These are phyloP conservation scores for Pugionium dolabratum DNA, from an alignment of 345 rosid species.

Conservation along the genomic window DNA sequence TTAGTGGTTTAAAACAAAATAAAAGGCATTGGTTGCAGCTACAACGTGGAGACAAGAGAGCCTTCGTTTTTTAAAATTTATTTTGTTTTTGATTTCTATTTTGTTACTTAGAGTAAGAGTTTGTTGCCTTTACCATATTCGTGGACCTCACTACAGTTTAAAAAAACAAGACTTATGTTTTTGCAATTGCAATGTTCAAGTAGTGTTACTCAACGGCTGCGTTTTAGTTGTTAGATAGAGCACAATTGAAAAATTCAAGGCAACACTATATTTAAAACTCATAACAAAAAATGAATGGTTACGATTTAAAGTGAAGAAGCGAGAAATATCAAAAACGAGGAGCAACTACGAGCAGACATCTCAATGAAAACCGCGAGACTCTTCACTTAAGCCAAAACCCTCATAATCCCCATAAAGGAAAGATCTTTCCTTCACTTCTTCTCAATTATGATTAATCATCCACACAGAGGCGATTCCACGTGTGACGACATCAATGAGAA, in stretches of 20 bases:
- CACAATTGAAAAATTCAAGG: neutral
- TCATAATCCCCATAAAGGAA: too few species aligned
- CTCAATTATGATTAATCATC: too few species aligned
- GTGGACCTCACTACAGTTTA: constrained; percentile 29
- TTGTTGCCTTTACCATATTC: constrained; percentile 32
- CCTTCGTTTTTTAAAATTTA: constrained; percentile 15
- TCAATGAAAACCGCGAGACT: too few species aligned
- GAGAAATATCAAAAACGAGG: too few species aligned
- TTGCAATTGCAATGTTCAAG: constrained; percentile 18
- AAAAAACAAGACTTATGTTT: neutral
- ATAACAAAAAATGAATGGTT: neutral
- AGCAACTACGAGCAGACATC: too few species aligned
- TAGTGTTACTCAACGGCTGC: neutral
- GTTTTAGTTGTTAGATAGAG: constrained; percentile 1
- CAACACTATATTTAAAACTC: neutral
- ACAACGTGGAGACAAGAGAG: constrained; percentile 9
- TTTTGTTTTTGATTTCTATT: constrained; percentile 25
- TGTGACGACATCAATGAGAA: too few species aligned
- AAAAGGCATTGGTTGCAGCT: constrained; percentile 21
- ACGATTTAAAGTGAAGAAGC: neutral
- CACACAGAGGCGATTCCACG: too few species aligned
- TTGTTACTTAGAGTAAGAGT: constrained; percentile 34
- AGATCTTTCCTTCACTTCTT: too few species aligned
- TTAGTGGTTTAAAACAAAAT: neutral
- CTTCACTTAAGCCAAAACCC: too few species aligned